phyloP scores from a whole-genome alignment of 1,284 basidiomycete genomes.

The Phaffia rhodozyma region DNA sequence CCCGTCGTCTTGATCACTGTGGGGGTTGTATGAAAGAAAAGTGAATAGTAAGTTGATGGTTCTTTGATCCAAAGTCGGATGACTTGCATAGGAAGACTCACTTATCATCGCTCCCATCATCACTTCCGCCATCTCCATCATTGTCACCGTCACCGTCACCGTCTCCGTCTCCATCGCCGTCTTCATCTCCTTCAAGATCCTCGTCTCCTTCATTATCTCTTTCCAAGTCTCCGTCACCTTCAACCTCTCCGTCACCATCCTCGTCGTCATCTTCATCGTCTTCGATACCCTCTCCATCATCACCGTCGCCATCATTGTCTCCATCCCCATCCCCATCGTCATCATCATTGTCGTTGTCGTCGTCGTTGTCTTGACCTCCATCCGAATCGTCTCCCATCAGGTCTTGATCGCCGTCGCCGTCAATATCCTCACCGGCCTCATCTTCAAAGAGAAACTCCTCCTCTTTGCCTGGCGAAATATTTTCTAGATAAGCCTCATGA shows the following conservation, averaged over 20 bases:
- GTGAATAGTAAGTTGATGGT: no score
- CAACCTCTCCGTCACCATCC: background rate
- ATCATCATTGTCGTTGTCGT: constrained; percentile 20
- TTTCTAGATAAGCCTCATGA: background rate
- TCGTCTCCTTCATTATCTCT: constrained; percentile 18
- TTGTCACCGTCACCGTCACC: constrained; percentile 20
- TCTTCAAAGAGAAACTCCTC: background rate
- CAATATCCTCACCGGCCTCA: background rate
- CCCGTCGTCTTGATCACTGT: background rate
- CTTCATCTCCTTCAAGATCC: constrained; percentile 20
- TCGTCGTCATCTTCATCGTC: constrained; percentile 24
- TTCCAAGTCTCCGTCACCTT: constrained; percentile 9
- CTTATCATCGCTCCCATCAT: constrained; percentile 22
- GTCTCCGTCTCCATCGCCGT: constrained; percentile 19
- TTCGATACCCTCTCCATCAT: constrained; percentile 21
- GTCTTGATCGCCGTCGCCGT: constrained; percentile 17
- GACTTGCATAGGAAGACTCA: constrained; percentile 20
- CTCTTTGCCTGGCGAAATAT: background rate
- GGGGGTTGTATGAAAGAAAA: constrained; percentile 23
- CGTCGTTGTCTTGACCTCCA: constrained; percentile 21
- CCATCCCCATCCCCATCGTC: constrained; percentile 18
- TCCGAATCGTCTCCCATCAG: constrained; percentile 20
- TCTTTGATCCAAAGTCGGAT: constrained; percentile 14
- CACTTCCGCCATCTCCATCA: constrained; percentile 19
- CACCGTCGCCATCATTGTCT: constrained; percentile 17